Evolutionary conservation across 306 rosid genomes (phyloP), one percentile per base, ranked within the genome.

Genomic region (Erythrophleum fordii): DNA sequence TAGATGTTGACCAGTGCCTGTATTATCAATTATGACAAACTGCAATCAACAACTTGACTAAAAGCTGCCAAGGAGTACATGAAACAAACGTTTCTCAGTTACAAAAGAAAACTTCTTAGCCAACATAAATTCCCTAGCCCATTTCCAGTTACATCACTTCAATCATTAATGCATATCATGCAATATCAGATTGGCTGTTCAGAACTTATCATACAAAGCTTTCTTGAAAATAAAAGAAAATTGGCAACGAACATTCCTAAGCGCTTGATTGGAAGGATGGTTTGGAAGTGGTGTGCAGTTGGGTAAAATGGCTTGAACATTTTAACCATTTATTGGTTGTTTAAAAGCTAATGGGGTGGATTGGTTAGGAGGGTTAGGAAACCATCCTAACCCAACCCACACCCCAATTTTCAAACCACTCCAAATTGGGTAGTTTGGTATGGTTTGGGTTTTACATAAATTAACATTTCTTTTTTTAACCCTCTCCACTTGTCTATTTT

Each of bases 1-100:
- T 11, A 55, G 70, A 76, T 73, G 69, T 25, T 86, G 87, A 51
- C 89, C 87, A 65, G 85, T 73, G 44, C 85, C 99, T 95, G 87
- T 52, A 77, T 46, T 42, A 79, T 45, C 81, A 79, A 25, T 9
- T 55, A 42, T 29, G 35, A 72, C 8, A 62, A n/a, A 65, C 46
- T 46, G 55, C 59, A 72, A 76, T 72, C 80, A 81, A 76, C 41
- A 37, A 55, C 68, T 69, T 44, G 74, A 81, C 44, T 8, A 48
- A 65, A 48, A 11, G 37, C 51, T 46, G 20, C 55, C 48, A 52
- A 23, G 5, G 28, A 74, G 18, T 45, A 53, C n/a, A 68, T n/a
- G 4, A 45, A 62, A 64, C 10, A 70, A 58, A 14, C 22, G 11
- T 11, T 17, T 7, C 23, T 35, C 25, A 31, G 7, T 31, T 8